Conservation (phyloP, 192 early-diverging fungal species). For the Backusella tarrabulga region DNA sequence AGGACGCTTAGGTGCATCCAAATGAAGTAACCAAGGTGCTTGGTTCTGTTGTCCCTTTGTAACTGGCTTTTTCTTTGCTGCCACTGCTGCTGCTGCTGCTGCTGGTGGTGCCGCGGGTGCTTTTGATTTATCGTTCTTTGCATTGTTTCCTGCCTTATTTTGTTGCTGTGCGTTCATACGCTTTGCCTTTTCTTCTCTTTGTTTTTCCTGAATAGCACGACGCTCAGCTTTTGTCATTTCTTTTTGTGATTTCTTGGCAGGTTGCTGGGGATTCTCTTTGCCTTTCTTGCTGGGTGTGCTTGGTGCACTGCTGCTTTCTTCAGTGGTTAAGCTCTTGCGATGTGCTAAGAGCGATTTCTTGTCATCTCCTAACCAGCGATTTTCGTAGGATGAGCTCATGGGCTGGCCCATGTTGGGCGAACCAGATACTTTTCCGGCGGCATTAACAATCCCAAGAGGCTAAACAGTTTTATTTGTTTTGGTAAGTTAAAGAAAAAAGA, state of each 20-base stretch:
- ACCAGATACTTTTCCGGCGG: slow-evolving; percentile 18
- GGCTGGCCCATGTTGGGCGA: slow-evolving; percentile 45
- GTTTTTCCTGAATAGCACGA: slow-evolving; percentile 79
- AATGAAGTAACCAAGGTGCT: slow-evolving; percentile 76
- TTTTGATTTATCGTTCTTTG: slow-evolving; percentile 3
- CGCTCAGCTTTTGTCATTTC: slow-evolving; percentile 91
- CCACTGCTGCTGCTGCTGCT: slow-evolving; percentile 18
- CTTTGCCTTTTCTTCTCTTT: slow-evolving; percentile 76
- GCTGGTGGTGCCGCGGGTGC: background rate
- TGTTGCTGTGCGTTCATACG: slow-evolving; percentile 37
- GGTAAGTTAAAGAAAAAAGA: background rate
- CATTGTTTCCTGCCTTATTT: slow-evolving; percentile 39
- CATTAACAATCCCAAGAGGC: slow-evolving; percentile 7
- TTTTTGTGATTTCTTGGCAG: slow-evolving; percentile 45
- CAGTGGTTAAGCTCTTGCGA: slow-evolving; percentile 6
- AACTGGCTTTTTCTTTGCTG: slow-evolving; percentile 17
- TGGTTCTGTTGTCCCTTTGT: slow-evolving; percentile 44
- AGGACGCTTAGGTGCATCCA: slow-evolving; percentile 56
- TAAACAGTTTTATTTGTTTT: background rate
- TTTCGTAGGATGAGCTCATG: slow-evolving; percentile 51
- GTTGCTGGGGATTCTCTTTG: background rate
- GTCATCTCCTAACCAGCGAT: slow-evolving; percentile 39
- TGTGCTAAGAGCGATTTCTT: background rate
- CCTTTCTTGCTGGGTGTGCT: background rate
- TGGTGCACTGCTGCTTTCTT: background rate